Conservation (phyloP, 1,284 basidiomycete species). For the Singerocomus rubriflavus region DNA sequence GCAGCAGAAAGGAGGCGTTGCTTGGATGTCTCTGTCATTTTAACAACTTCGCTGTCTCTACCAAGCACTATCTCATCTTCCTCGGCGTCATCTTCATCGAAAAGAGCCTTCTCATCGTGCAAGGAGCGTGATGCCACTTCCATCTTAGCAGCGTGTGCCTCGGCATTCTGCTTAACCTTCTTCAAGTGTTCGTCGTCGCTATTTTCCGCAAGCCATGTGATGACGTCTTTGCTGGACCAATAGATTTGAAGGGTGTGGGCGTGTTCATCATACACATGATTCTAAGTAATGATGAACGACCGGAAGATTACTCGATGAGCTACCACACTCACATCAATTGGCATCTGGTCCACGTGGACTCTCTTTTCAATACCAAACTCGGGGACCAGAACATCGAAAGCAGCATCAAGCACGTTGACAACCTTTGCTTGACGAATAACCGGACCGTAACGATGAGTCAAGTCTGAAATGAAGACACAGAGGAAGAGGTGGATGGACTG, state of each 20-base stretch:
- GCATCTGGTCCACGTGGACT: conserved; percentile 98
- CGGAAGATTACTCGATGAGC: background rate
- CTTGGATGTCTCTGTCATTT: conserved; percentile 58
- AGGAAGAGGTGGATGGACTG: conserved; percentile 95
- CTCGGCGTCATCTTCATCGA: conserved; percentile 80
- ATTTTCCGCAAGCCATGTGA: conserved; percentile 91
- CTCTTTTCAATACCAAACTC: conserved; percentile 98
- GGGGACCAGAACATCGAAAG: conserved; percentile 92
- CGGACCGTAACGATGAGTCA: conserved; percentile 92
- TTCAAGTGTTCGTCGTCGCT: conserved; percentile 92
- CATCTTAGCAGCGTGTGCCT: conserved; percentile 84
- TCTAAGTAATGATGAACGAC: conserved; percentile 44
- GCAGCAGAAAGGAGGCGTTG: conserved; percentile 77
- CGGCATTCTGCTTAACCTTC: conserved; percentile 86
- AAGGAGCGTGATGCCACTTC: conserved; percentile 77
- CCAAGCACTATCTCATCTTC: conserved; percentile 79
- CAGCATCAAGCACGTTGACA: conserved; percentile 90
- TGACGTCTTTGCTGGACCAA: conserved; percentile 90
- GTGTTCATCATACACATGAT: conserved; percentile 93
- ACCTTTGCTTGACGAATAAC: conserved; percentile 93
- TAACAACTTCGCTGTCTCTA: conserved; percentile 45
- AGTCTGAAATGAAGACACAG: conserved; percentile 88
- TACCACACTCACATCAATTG: conserved; percentile 71
- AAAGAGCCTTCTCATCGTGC: conserved; percentile 83
- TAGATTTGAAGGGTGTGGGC: conserved; percentile 86